A percentile compares a stretch with the other conserved stretches of the same genome.
Evolutionary conservation across 192 early-diverging fungal species (phyloP).

Genomic region (Bifiguratus adelaidae): DNA sequence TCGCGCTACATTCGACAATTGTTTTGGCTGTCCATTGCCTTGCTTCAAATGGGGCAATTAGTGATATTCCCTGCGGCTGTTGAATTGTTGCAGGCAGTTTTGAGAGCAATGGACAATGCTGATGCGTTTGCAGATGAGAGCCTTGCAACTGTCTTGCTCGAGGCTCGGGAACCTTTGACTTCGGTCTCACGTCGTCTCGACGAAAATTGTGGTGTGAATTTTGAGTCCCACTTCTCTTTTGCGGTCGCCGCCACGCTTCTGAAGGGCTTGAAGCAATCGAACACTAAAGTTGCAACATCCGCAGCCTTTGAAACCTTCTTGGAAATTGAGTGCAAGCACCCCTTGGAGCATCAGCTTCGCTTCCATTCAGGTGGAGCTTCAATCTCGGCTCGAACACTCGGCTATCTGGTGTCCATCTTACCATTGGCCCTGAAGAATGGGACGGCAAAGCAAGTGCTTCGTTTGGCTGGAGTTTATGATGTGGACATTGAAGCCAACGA

Average conservation of each 20-base stretch:
- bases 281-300: slow-evolving; percentile 56
- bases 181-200: slow-evolving; percentile 63
- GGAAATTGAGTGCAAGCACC: slow-evolving; percentile 44
- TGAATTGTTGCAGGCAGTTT: slow-evolving; percentile 54
- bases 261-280: slow-evolving; percentile 68
- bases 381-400: slow-evolving; percentile 33
- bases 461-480: slow-evolving; percentile 28
- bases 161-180: slow-evolving; percentile 53
- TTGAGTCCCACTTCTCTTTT: slow-evolving; percentile 75
- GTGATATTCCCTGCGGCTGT: slow-evolving; percentile 62
- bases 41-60: slow-evolving; percentile 75
- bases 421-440: slow-evolving; percentile 58
- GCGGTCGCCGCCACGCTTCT: slow-evolving; percentile 70
- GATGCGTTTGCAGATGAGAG: slow-evolving; percentile 51
- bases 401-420: slow-evolving; percentile 69
- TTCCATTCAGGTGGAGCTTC: too few species aligned
- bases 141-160: slow-evolving; percentile 55
- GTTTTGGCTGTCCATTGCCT: slow-evolving; percentile 81
- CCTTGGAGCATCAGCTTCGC: neutral
- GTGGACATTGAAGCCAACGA: slow-evolving; percentile 28
- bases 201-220: slow-evolving; percentile 57
- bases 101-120: slow-evolving; percentile 58
- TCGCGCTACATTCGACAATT: slow-evolving; percentile 69
- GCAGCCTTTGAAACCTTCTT: slow-evolving; percentile 56
- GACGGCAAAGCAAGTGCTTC: slow-evolving; percentile 39